phyloP scores from a whole-genome alignment of 2,329 filamentous ascomycete genomes.

The Aspergillus japonicus region DNA sequence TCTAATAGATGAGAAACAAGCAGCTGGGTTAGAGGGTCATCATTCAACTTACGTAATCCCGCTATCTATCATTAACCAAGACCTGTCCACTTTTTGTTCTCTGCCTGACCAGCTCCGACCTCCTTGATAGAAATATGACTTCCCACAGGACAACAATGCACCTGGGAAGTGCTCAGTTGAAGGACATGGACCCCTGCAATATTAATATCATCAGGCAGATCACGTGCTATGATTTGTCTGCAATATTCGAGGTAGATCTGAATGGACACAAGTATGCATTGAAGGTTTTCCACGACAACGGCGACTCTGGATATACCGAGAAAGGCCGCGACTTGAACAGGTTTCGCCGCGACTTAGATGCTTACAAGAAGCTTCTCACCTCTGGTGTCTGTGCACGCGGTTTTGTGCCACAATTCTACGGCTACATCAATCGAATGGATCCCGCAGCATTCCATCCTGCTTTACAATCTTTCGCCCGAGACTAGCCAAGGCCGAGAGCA shows the following conservation, averaged over 20 bases:
- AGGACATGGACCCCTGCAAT: conserved; percentile 5
- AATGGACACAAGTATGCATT: conserved; percentile 16
- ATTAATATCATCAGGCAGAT: conserved; percentile 11
- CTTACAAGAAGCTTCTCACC: conserved; percentile 16
- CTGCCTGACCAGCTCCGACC: not conserved
- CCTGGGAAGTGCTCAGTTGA: not conserved
- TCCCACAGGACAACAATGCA: not conserved
- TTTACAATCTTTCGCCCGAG: conserved; percentile 12
- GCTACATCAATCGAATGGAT: conserved; percentile 12
- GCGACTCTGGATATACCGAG: conserved; percentile 16
- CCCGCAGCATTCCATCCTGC: conserved; percentile 9
- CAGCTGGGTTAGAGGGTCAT: too few relatives aligned
- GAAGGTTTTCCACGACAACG: conserved; percentile 22
- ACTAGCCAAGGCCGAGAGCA: conserved; percentile 21
- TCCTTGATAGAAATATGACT: not conserved
- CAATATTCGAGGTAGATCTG: conserved; percentile 8
- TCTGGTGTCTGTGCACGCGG: conserved; percentile 17
- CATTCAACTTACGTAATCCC: too few relatives aligned
- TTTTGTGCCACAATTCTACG: conserved; percentile 17
- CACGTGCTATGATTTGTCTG: conserved; percentile 6
- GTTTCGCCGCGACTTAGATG: conserved; percentile 20
- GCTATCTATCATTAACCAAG: too few relatives aligned
- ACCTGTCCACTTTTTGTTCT: too few relatives aligned
- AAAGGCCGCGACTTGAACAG: conserved; percentile 22
- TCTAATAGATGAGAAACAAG: too few relatives aligned